Base-by-base conservation (phyloP, 768 basidiomycete genomes). In the Leccinum subgranulosum region DNA sequence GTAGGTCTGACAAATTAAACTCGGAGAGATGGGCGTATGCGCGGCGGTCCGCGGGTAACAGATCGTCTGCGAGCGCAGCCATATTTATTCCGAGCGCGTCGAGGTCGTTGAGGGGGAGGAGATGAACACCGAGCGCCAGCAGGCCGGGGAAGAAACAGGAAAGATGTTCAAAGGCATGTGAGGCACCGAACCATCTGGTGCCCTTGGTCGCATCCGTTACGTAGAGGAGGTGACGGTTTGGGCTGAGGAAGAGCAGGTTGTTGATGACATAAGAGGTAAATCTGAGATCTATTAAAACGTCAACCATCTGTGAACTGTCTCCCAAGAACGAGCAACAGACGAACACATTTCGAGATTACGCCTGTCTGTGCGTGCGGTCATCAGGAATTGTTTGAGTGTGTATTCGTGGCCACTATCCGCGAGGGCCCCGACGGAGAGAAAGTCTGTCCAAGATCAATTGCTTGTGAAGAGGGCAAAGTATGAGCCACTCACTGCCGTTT, bases 371-470 rank as follows among this genome's bases (percentile, higher is more conserved):
- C 81, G 79, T 11, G 79, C 84, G 7, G 85, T 87, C 56, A 90
- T 71, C 7, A 91, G 72, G 66, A 84, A 88, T 55, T 85, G 81
- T 64, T 91, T 91, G 48, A 91, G 78, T 11, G 87, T 80, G 60
- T 90, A 91, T 73, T 91, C 89, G 62, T 90, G 88, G 1, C 81
- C 81, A 60, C 88, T 90, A 64, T 90, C 89, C 3, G 84, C 84
- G 56, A 78, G 75, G 14, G 80, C 82, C 25, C 87, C 89, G 12
- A 88, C 81, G 0, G 86, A 82, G 11, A 86, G 57, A 60, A 74
- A 79, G 17, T 62, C 77, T 53, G 56, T 23, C 49, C 10, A 45
- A 27, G 58, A 36, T 60, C 48, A 57, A 43, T 19, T 39, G 11
- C 50, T 28, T 23, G 31, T 4, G 6, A 7, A 29, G 21, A 5